Evolutionary conservation across 805 yeast species (phyloP).

Genomic region (Lipomyces mesembrius): DNA sequence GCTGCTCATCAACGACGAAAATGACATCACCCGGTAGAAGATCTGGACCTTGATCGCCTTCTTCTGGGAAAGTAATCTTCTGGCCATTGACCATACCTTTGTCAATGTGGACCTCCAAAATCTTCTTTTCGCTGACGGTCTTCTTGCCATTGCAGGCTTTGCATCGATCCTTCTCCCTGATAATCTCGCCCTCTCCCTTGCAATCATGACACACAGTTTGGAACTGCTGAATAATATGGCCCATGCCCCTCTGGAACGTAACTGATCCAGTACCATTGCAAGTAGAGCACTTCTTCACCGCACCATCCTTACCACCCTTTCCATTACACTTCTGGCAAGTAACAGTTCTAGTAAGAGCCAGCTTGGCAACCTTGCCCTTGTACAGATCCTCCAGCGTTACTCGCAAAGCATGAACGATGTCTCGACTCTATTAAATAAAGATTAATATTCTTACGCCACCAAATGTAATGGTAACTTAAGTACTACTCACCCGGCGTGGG

Average conservation of each 20-base stretch:
- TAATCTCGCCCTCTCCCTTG: conserved; percentile 88
- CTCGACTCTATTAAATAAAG: conserved; percentile 50
- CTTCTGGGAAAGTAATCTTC: conserved; percentile 86
- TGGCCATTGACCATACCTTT: conserved; percentile 98
- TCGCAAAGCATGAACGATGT: conserved; percentile 83
- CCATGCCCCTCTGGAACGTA: conserved; percentile 96
- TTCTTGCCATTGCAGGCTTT: conserved; percentile 85
- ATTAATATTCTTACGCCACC: not conserved
- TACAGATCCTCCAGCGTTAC: conserved; percentile 91
- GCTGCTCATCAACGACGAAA: conserved; percentile 87
- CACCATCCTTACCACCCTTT: conserved; percentile 91
- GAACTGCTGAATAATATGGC: conserved; percentile 98
- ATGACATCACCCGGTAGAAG: conserved; percentile 96
- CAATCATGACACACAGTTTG: conserved; percentile 93
- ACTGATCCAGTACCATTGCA: conserved; percentile 94
- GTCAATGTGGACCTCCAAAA: conserved; percentile 90
- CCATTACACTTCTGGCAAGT: conserved; percentile 90
- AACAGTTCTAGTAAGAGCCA: conserved; percentile 90
- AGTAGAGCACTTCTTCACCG: conserved; percentile 80
- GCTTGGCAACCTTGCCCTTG: conserved; percentile 91
- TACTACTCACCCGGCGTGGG: conserved; percentile 36
- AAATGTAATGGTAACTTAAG: not conserved
- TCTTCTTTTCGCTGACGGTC: conserved; percentile 84
- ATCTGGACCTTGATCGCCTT: conserved; percentile 97
- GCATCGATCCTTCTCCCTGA: conserved; percentile 88